Evolutionary conservation across 2,329 filamentous ascomycete genomes (phyloP).

Genomic region (Aureobasidium lini): DNA sequence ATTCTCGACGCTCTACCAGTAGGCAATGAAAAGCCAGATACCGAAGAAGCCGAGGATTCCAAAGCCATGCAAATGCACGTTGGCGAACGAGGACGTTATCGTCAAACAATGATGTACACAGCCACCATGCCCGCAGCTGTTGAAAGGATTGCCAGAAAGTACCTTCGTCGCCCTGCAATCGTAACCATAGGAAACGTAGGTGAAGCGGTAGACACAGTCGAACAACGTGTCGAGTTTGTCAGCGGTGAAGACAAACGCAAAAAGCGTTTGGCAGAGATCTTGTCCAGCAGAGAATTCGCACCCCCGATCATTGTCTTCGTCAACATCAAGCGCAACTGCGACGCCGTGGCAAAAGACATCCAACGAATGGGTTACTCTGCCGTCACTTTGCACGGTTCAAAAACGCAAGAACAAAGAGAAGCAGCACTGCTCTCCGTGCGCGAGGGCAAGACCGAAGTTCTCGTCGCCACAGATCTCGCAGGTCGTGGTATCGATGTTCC

Average conservation of each 20-base stretch:
- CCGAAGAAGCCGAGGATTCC: constrained; percentile 80
- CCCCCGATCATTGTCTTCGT: constrained; percentile 98
- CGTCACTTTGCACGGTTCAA: constrained; percentile 88
- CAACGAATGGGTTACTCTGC: constrained; percentile 86
- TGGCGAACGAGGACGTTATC: constrained; percentile 69
- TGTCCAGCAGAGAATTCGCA: constrained; percentile 69
- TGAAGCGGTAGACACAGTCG: constrained; percentile 94
- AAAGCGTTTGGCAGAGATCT: constrained; percentile 87
- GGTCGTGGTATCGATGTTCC: constrained; percentile 96
- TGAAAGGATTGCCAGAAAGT: constrained; percentile 94
- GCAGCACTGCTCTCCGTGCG: constrained; percentile 81
- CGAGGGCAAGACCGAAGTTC: constrained; percentile 70
- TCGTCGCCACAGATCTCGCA: constrained; percentile 92
- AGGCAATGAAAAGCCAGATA: constrained; percentile 89
- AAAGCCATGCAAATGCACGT: constrained; percentile 76
- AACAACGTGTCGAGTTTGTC: constrained; percentile 91
- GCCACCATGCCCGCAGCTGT: constrained; percentile 92
- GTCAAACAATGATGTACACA: constrained; percentile 99
- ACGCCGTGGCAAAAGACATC: constrained; percentile 88
- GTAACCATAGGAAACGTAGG: constrained; percentile 91
- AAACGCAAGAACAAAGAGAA: constrained; percentile 97
- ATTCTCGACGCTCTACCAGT: constrained; percentile 93
- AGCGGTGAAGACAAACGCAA: constrained; percentile 90
- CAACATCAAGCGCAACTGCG: constrained; percentile 99
- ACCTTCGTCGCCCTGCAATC: constrained; percentile 83